Evolutionary conservation across 1,284 basidiomycete genomes (phyloP).

Genomic region (Meripilus lineatus): DNA sequence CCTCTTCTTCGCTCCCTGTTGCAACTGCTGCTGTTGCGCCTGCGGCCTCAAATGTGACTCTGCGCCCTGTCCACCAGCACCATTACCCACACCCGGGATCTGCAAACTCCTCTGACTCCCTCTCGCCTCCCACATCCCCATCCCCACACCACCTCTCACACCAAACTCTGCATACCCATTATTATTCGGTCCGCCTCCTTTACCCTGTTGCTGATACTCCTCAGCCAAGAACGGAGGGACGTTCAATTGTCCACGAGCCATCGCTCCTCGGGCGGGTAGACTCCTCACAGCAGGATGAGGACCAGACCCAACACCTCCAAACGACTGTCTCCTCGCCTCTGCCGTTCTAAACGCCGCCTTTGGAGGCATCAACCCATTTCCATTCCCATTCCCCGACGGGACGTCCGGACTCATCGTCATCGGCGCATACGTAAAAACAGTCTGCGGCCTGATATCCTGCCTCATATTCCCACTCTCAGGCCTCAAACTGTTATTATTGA

Average conservation of each 20-base stretch:
- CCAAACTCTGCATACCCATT: conserved; percentile 72
- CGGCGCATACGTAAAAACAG: conserved; percentile 58
- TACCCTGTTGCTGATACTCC: too few relatives aligned
- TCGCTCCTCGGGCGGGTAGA: conserved; percentile 32
- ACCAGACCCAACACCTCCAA: conserved; percentile 56
- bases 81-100: too few relatives aligned
- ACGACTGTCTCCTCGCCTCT: conserved; percentile 68
- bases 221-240: conserved; percentile 29
- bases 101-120: conserved; percentile 31
- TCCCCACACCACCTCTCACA: conserved; percentile 50
- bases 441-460: conserved; percentile 55
- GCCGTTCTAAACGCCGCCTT: conserved; percentile 53
- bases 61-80: too few relatives aligned
- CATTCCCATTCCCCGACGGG: conserved; percentile 29
- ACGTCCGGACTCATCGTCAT: conserved; percentile 30
- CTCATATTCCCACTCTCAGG: too few relatives aligned
- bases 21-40: too few relatives aligned
- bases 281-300: conserved; percentile 47
- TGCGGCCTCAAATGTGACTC: too few relatives aligned
- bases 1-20: conserved; percentile 44
- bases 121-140: conserved; percentile 50
- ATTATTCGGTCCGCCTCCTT: too few relatives aligned
- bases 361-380: conserved; percentile 51
- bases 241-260: conserved; percentile 20
- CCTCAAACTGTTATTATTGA: not conserved